Percentiles rank a stretch among this genome's conserved stretches.
Evolutionary conservation across 352 stramenopile species (phyloP).

Genomic region (Bremia lactucae): DNA sequence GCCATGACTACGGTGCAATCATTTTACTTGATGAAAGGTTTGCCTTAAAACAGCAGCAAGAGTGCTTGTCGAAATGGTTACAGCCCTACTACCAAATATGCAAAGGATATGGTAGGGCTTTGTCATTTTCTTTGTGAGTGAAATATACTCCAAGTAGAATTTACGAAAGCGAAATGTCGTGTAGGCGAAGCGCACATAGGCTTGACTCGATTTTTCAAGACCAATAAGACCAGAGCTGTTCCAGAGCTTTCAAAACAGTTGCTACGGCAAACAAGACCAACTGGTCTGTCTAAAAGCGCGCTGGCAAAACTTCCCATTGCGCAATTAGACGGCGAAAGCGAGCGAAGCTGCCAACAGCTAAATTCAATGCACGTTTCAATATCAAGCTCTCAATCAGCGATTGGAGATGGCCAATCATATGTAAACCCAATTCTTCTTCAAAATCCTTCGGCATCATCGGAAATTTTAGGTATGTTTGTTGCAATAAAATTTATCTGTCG

Average conservation of each 20-base stretch:
- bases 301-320: slow-evolving; percentile 10
- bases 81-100: slow-evolving; percentile 64
- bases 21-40: slow-evolving; percentile 97
- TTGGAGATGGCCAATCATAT: slow-evolving; percentile 76
- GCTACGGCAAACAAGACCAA: slow-evolving; percentile 25
- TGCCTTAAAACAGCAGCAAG: slow-evolving; percentile 78
- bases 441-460: slow-evolving; percentile 2
- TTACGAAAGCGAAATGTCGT: slow-evolving; percentile 5
- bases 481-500: too few relatives aligned
- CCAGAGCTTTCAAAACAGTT: slow-evolving; percentile 21
- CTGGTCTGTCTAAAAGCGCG: slow-evolving; percentile 26
- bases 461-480: slow-evolving; percentile 14
- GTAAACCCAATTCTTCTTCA: slow-evolving; percentile 60
- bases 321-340: slow-evolving; percentile 13
- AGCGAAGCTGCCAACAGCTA: slow-evolving; percentile 6
- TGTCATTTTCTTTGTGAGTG: neutral
- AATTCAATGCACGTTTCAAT: slow-evolving; percentile 4
- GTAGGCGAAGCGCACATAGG: slow-evolving; percentile 75
- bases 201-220: slow-evolving; percentile 76
- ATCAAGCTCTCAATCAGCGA: slow-evolving; percentile 25
- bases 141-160: too few relatives aligned
- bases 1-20: slow-evolving; percentile 96
- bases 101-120: slow-evolving; percentile 46
- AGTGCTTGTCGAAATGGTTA: slow-evolving; percentile 94
- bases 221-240: slow-evolving; percentile 40